Base-by-base conservation (phyloP, 164 flowering plant species). In the Vitis riparia region DNA sequence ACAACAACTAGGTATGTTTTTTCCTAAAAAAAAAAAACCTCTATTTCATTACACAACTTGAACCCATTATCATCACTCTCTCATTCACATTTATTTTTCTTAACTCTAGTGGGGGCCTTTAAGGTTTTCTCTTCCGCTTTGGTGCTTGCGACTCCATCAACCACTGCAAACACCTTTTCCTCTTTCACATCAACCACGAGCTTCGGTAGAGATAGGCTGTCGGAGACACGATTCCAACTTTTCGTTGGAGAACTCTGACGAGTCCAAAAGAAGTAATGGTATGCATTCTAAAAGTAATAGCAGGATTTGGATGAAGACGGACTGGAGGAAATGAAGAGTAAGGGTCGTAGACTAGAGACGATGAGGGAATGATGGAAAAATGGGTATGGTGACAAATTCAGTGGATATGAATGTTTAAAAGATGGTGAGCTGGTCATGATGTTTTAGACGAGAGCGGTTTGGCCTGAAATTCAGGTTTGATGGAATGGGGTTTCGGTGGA, bases 1-100 rank as follows among this genome's bases (percentile, higher is more conserved):
- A 92, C 91, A 23, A 93, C 93, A 53, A 94, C 94, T n/a, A 94
- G 82, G 68, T 87, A 94, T 3, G 93, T 87, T 76, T 90, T 91
- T 72, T 94, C 97, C 75, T 86, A 19, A 19, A 19, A 88, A 65
- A 65, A 86, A 87, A 13, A 91, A 1, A 89, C 91, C 88, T 89
- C 91, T 65, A 72, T 86, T 57, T 89, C 93, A 68, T 89, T 87
- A 7, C 86, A 74, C 27, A 89, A 67, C 78, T 80, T 89, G 72
- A 82, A 89, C 72, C 91, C 74, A 47, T 68, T 63, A 9, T 84
- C 86, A 32, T 84, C 81, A 1, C 80, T 85, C 7, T 77, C 80
- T 32, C 44, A 0, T 0, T 71, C 81, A 9, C 55, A 68, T 27
- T 16, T 68, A 75, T 80, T 78, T 80, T 80, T 80, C 72, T 55